A percentile compares a stretch with the other conserved stretches of the same genome.
phyloP scores from a whole-genome alignment of 768 basidiomycete species.

The Lactarius pseudohatsudake region DNA sequence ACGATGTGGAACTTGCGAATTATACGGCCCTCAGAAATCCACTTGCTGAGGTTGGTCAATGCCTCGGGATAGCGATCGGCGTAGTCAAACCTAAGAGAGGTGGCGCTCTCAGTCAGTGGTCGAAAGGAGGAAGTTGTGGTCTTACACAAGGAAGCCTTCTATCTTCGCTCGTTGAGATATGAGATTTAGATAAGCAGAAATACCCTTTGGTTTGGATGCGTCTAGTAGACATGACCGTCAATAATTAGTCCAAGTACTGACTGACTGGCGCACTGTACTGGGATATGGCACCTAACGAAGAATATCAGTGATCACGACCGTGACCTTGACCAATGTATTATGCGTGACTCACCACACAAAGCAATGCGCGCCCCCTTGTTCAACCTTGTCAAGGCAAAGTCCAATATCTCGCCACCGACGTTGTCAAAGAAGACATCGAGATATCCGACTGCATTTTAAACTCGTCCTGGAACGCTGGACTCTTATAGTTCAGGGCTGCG shows the following conservation, averaged over 20 bases:
- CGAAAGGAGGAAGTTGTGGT: neutral
- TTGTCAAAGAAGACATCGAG: conserved; percentile 86
- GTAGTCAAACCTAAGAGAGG: conserved; percentile 67
- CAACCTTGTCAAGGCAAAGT: conserved; percentile 70
- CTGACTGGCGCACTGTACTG: conserved; percentile 60
- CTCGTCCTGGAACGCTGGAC: conserved; percentile 62
- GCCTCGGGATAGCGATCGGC: conserved; percentile 56
- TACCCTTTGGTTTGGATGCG: conserved; percentile 56
- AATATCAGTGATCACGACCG: neutral
- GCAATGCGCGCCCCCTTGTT: conserved; percentile 77
- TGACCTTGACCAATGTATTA: neutral
- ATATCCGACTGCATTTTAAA: conserved; percentile 71
- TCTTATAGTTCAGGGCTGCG: conserved; percentile 86
- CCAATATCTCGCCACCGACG: conserved; percentile 78
- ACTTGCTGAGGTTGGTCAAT: conserved; percentile 52
- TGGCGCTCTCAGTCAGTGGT: neutral
- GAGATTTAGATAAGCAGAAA: conserved; percentile 64
- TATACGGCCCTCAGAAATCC: conserved; percentile 67
- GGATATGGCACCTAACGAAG: conserved; percentile 70
- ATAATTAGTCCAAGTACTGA: neutral
- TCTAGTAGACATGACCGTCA: conserved; percentile 41
- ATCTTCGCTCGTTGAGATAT: conserved; percentile 79
- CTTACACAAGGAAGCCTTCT: conserved; percentile 81
- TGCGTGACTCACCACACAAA: conserved; percentile 63
- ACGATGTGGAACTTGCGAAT: conserved; percentile 81